Percentiles rank a stretch among this genome's conserved stretches.
These are phyloP conservation scores for Athelia sp. DNA, from an alignment of 1,284 basidiomycete genomes.

Conservation along the genomic window DNA sequence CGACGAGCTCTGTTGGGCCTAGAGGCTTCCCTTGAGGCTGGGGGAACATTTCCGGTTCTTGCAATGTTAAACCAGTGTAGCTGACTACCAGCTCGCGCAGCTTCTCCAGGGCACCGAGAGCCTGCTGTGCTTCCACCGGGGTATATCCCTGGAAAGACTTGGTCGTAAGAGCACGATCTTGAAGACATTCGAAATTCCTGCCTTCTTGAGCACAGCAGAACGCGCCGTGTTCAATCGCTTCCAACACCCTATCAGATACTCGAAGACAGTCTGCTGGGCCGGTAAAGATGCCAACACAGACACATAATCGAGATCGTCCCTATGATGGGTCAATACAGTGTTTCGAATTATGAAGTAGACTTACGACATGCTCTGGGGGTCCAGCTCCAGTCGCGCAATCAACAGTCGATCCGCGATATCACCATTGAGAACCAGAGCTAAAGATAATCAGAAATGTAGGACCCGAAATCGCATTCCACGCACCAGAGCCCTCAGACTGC, in stretches of 20 bases:
- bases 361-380: constrained; percentile 71
- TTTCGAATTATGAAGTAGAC: no score
- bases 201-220: constrained; percentile 57
- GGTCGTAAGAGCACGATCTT: constrained; percentile 2
- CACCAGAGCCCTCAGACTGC: constrained; percentile 46
- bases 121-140: constrained; percentile 58
- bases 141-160: constrained; percentile 72
- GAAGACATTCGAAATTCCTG: constrained; percentile 17
- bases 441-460: not conserved
- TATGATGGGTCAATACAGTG: constrained; percentile 30
- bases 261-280: constrained; percentile 77
- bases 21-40: constrained; percentile 68
- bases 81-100: constrained; percentile 80
- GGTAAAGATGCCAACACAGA: constrained; percentile 79
- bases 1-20: constrained; percentile 75
- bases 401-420: constrained; percentile 77
- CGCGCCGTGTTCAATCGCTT: constrained; percentile 68
- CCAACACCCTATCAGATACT: constrained; percentile 92
- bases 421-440: constrained; percentile 37
- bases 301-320: constrained; percentile 79
- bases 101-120: constrained; percentile 63
- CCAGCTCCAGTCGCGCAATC: constrained; percentile 83
- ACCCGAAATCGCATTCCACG: not conserved
- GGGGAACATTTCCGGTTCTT: constrained; percentile 94
- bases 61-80: constrained; percentile 86